Conservation (phyloP, 169 alveolate species). For the Plasmodium sp. region DNA sequence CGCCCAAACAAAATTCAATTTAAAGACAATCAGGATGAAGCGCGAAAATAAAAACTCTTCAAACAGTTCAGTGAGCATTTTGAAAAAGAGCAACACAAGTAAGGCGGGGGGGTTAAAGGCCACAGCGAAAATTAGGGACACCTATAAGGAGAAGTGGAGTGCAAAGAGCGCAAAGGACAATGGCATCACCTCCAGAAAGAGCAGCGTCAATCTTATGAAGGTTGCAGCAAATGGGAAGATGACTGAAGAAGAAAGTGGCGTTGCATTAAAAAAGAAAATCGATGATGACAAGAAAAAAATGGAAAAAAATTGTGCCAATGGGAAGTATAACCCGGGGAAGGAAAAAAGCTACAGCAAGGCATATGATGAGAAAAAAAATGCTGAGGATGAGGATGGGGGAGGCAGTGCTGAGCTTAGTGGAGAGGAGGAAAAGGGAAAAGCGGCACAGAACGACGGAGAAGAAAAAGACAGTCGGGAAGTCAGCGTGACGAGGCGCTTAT, state of each 20-base stretch:
- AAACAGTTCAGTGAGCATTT: constrained; percentile 3
- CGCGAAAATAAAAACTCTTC: constrained; percentile 3
- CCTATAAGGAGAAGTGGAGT: constrained; percentile 1
- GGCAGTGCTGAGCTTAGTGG: not conserved
- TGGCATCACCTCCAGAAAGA: not conserved
- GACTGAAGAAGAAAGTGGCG: constrained; percentile 2
- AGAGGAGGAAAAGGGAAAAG: not conserved
- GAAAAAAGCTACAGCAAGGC: not conserved
- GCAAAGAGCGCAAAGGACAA: constrained; percentile 6
- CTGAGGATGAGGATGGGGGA: not conserved
- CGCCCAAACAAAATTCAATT: not conserved
- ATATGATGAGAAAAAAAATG: constrained; percentile 3
- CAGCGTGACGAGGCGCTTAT: not conserved
- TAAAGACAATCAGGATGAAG: constrained; percentile 4
- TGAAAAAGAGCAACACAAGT: constrained; percentile 11
- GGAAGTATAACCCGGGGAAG: not conserved
- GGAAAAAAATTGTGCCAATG: constrained; percentile 5
- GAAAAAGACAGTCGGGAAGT: not conserved
- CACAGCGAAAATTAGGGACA: not conserved
- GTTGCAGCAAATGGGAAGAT: not conserved
- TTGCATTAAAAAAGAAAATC: not conserved
- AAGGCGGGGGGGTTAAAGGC: not conserved
- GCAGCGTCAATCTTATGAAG: not conserved
- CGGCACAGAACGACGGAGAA: not conserved
- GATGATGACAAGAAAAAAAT: not conserved